Percentiles rank a stretch among this genome's conserved stretches.
Evolutionary conservation across 306 rosid genomes (phyloP).

Genomic region (Erythrophleum fordii): DNA sequence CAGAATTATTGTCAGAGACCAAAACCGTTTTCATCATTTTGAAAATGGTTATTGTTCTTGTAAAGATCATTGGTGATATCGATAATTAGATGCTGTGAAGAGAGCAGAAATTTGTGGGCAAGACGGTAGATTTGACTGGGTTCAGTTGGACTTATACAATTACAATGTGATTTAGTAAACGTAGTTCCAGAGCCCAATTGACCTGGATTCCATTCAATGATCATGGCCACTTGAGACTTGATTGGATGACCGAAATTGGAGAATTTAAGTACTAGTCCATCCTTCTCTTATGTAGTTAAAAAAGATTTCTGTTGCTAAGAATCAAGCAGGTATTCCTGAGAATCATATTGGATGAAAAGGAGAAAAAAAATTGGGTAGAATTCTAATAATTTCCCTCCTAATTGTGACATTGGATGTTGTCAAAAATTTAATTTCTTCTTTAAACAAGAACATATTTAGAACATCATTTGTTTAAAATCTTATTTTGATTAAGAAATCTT

Average conservation of each 20-base stretch:
- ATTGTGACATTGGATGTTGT: no score
- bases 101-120: neutral
- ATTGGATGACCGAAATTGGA: neutral
- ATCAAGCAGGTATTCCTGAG: neutral
- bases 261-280: neutral
- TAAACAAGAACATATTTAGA: no score
- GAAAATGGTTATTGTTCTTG: slow-evolving; percentile 56
- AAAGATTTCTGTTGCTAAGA: neutral
- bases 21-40: slow-evolving; percentile 64
- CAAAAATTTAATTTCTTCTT: no score
- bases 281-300: neutral
- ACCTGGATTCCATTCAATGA: neutral
- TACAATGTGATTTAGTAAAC: neutral
- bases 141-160: neutral
- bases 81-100: neutral
- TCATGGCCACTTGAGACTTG: neutral
- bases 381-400: no score
- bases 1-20: slow-evolving; percentile 53
- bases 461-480: no score
- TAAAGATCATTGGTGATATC: slow-evolving; percentile 54
- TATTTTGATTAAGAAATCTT: no score
- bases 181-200: neutral
- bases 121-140: neutral
- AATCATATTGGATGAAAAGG: neutral
- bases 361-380: no score